phyloP scores from a whole-genome alignment of 2,329 filamentous ascomycete species.

The Aspergillus piperis region DNA sequence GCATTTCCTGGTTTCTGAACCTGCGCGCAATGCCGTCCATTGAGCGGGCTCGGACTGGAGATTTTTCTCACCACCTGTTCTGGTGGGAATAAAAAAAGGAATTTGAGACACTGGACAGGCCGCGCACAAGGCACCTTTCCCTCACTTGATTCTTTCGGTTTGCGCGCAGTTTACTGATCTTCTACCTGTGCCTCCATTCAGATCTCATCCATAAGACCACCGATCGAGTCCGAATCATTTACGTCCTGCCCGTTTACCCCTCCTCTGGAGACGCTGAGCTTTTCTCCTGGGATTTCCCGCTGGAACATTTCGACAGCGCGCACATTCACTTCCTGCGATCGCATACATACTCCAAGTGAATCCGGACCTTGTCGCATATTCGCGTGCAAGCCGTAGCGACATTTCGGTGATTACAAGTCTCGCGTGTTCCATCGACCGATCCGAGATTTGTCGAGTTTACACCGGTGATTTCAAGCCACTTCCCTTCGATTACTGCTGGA shows the following conservation, averaged over 20 bases:
- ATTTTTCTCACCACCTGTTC: neutral
- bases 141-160: neutral
- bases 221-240: neutral
- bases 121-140: neutral
- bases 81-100: neutral
- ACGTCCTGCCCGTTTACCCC: neutral
- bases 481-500: neutral
- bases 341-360: neutral
- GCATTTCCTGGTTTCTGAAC: neutral
- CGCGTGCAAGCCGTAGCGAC: slow-evolving; percentile 1
- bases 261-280: slow-evolving; percentile 1
- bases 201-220: neutral
- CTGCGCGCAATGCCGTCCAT: neutral
- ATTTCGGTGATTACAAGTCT: neutral
- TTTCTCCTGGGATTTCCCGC: neutral
- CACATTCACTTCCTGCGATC: neutral
- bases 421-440: neutral
- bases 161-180: slow-evolving; percentile 3
- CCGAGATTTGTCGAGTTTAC: slow-evolving; percentile 1
- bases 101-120: neutral
- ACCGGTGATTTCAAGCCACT: neutral
- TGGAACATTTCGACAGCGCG: slow-evolving; percentile 1
- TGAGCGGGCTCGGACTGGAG: neutral
- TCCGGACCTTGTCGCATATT: neutral
- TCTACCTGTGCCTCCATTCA: neutral